A percentile compares a stretch with the other conserved stretches of the same genome.
Evolutionary conservation across 2,329 filamentous ascomycete genomes (phyloP).

Genomic region (Triangularia verruculosa): DNA sequence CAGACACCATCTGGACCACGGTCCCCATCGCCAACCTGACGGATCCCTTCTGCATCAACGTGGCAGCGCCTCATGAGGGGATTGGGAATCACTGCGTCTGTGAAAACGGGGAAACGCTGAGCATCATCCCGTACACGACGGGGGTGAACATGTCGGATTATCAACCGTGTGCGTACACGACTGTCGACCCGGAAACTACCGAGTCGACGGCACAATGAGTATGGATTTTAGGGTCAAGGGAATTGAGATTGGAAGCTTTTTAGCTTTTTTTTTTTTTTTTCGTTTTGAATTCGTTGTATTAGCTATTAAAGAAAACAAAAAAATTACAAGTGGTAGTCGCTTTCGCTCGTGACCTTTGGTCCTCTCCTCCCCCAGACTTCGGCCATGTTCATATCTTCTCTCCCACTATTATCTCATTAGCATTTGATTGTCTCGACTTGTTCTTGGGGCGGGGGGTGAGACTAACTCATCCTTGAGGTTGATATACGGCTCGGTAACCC

Average conservation of each 20-base stretch:
- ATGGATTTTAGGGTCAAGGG: neutral
- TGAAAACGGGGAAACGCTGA: slow-evolving; percentile 4
- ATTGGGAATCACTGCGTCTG: slow-evolving; percentile 10
- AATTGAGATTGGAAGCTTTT: neutral
- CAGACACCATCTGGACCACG: slow-evolving; percentile 2
- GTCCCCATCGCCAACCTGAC: slow-evolving; percentile 4
- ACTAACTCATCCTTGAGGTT: slow-evolving; percentile 34
- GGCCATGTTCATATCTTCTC: slow-evolving; percentile 34
- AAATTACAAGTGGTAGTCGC: slow-evolving; percentile 32
- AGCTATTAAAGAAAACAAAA: neutral
- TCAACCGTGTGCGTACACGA: slow-evolving; percentile 14
- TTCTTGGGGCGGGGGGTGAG: neutral
- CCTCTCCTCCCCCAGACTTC: slow-evolving; percentile 32
- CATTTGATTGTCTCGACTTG: neutral
- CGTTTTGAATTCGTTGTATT: too few species aligned
- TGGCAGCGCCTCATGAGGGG: slow-evolving; percentile 3
- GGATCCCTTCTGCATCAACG: slow-evolving; percentile 9
- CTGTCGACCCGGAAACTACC: neutral
- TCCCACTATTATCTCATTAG: slow-evolving; percentile 26
- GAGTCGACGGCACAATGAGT: neutral
- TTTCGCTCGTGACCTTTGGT: slow-evolving; percentile 26
- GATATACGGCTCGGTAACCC: slow-evolving; percentile 30
- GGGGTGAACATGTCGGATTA: slow-evolving; percentile 7
- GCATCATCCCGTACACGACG: slow-evolving; percentile 4
- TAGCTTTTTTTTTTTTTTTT: neutral